A percentile compares a stretch with the other conserved stretches of the same genome.
Evolutionary conservation across 2,329 filamentous ascomycete species (phyloP).

Genomic region (Sporothrix schenckii): DNA sequence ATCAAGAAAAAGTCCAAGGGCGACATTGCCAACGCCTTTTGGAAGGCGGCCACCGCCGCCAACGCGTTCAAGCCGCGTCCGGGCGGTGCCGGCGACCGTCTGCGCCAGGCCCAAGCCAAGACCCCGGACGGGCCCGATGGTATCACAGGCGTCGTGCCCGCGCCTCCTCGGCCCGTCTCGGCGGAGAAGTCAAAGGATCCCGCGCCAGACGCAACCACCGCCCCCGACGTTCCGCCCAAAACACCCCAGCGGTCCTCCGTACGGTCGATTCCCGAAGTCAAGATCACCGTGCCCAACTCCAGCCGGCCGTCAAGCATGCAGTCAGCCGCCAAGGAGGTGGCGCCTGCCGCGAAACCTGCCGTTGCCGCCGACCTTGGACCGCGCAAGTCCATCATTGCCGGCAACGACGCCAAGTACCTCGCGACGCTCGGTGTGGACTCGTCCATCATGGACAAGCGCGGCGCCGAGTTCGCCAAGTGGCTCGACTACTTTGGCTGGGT

Average conservation of each 20-base stretch:
- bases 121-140: constrained; percentile 74
- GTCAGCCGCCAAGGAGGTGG: constrained; percentile 43
- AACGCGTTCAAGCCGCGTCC: constrained; percentile 80
- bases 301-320: constrained; percentile 49
- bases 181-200: constrained; percentile 44
- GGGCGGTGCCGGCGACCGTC: constrained; percentile 80
- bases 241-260: constrained; percentile 46
- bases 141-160: constrained; percentile 84
- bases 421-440: constrained; percentile 77
- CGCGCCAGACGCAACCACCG: constrained; percentile 37
- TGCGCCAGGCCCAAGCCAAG: constrained; percentile 63
- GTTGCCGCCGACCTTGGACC: constrained; percentile 45
- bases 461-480: constrained; percentile 78
- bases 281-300: constrained; percentile 56
- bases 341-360: background rate
- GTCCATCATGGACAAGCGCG: constrained; percentile 72
- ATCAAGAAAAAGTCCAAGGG: constrained; percentile 73
- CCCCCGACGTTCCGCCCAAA: constrained; percentile 41
- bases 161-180: constrained; percentile 61
- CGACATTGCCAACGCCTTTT: constrained; percentile 75
- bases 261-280: constrained; percentile 62
- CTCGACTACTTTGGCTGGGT: constrained; percentile 90
- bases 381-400: constrained; percentile 64
- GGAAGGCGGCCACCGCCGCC: constrained; percentile 76
- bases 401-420: constrained; percentile 79